Evolutionary conservation across 768 basidiomycete genomes (phyloP), one percentile per base, ranked within the genome.

Genomic region (Phlebiopsis gigantea): DNA sequence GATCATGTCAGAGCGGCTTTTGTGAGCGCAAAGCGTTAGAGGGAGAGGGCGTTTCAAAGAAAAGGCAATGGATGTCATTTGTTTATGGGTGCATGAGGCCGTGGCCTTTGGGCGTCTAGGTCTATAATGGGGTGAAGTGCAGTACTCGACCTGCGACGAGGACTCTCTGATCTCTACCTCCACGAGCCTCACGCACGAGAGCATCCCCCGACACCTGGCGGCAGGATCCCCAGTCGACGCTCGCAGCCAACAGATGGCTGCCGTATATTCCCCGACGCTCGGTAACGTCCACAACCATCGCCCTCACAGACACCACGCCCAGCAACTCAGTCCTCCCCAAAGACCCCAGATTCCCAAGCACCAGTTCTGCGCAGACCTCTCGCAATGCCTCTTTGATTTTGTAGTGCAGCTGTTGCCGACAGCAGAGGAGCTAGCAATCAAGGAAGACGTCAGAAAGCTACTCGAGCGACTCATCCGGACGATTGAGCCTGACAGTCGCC

Each of bases 381-480:
- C 93, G 12, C 88, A 91, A 66, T 92, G 87, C 63, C 83, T 96
- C 60, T 92, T 91, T 76, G 88, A 94, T 73, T 97, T 95, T 71
- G 93, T 96, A 57, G 81, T 95, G 61, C 93, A 94, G 71, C 81
- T 95, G 49, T 79, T 97, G 17, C 94, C 94, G 2, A 93, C 93
- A 2, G 71, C 82, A 41, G 93, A 95, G 68, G 94, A 97, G 75
- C 82, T 96, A 73, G 81, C 86, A 42, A 86, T 95, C 67, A 99
- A 98, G 78, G 95, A 98, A 75, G 92, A 96, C 65, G 95, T 98
- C 61, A 78, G 96, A 66, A 92, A 91, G 71, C 79, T 95, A 65
- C 87, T 99, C 55, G 95, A 99, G 76, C 83, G 91, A 64, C 85
- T 99, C 72, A 96, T 96, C 69, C 83, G 91, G 68, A 94, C 91